These are phyloP conservation scores for Carex sylvatica DNA, from an alignment of 202 grass and related monocot genomes.

Conservation along the genomic window DNA sequence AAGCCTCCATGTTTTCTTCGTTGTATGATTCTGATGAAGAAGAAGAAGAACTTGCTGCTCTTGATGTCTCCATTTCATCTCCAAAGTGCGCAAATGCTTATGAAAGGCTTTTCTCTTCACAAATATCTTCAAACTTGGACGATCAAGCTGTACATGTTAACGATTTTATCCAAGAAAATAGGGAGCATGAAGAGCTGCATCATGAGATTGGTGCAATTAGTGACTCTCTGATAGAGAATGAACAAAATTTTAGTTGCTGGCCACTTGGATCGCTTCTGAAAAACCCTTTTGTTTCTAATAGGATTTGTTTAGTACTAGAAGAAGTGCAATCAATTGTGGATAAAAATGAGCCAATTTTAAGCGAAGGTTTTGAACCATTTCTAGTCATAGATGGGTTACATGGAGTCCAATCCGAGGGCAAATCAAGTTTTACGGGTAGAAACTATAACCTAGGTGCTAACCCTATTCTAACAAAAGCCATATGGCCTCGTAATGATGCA, in stretches of 20 bases:
- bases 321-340: slow-evolving; percentile 33
- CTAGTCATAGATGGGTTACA: slow-evolving; percentile 27
- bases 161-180: slow-evolving; percentile 25
- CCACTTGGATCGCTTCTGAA: slow-evolving; percentile 44
- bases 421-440: slow-evolving; percentile 35
- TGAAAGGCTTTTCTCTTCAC: slow-evolving; percentile 38
- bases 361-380: slow-evolving; percentile 34
- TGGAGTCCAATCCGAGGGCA: slow-evolving; percentile 25
- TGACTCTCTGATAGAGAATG: slow-evolving; percentile 38
- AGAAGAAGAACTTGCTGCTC: slow-evolving; percentile 50
- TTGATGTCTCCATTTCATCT: slow-evolving; percentile 25
- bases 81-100: slow-evolving; percentile 34
- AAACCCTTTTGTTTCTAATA: slow-evolving; percentile 34
- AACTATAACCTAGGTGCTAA: slow-evolving; percentile 69
- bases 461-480: slow-evolving; percentile 55
- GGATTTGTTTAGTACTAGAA: slow-evolving; percentile 26
- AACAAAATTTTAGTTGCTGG: slow-evolving; percentile 47
- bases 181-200: slow-evolving; percentile 31
- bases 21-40: slow-evolving; percentile 66
- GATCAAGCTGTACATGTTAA: slow-evolving; percentile 31
- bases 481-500: slow-evolving; percentile 28
- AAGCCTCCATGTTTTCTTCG: slow-evolving; percentile 67
- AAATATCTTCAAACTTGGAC: slow-evolving; percentile 29
- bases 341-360: slow-evolving; percentile 35
- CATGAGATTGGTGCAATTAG: slow-evolving; percentile 30